Base-by-base conservation (phyloP, 495 filamentous ascomycete species). In the Hyaloscypha finlandica region DNA sequence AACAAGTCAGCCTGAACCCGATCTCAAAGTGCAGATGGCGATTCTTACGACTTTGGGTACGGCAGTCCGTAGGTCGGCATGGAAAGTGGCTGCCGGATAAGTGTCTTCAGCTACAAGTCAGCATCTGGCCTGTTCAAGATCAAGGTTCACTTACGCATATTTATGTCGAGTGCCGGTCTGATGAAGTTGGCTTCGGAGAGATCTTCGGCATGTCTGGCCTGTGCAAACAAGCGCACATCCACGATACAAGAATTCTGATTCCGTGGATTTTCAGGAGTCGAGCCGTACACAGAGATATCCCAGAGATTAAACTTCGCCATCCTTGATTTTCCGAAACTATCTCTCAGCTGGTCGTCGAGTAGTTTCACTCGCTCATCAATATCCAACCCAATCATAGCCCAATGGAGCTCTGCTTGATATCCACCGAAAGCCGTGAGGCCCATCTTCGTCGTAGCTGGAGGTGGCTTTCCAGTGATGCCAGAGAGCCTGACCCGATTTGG, bases 401-500 rank as follows among this genome's bases (percentile, higher is more conserved):
- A 71, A 61, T 72, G 70, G 5, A 67, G 32, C 39, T 66, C 56
- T 22, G 64, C 55, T 66, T 66, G 64, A 3, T 39, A 66, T 31
- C 64, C 64, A 8, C 64, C 64, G 14, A 12, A 8, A 14, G 55
- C 55, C 16, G 42, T 60, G 6, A 70, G 53, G 3, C 56, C 68
- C 11, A 63, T 59, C 39, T 70, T 70, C 5, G 68, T 70, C 1
- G 68, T 67, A 25, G 64, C n/a, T 5, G 84, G 85, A 31, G 85
- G 84, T 1, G 80, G 76, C 14, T 59, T 68, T 12, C 83, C 82
- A 62, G 68, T 77, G 25, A 83, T 74, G 1, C 82, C 79, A 6
- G 73, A 73, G 0, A 86, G 73, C 1, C 66, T 73, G 4, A 86
- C 82, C 2, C 81, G 75, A 53, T 85, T 76, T 61, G 72, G 37